phyloP scores from a whole-genome alignment of 2,329 filamentous ascomycete genomes.

The Stenocarpella maydis region DNA sequence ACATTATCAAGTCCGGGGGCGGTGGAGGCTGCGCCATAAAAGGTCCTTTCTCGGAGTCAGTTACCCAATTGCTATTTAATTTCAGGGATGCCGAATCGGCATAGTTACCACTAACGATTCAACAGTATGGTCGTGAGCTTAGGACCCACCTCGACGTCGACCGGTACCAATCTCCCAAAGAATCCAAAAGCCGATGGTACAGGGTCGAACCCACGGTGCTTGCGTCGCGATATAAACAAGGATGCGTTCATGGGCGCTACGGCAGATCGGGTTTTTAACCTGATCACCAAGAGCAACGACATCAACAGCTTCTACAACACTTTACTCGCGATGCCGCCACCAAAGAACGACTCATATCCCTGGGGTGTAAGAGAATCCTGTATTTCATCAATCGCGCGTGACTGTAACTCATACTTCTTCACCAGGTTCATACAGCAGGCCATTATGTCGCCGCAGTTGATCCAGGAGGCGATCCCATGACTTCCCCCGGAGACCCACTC shows the following conservation, averaged over 20 bases:
- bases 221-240: constrained; percentile 51
- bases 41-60: constrained; percentile 56
- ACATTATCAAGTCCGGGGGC: constrained; percentile 53
- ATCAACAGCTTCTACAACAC: constrained; percentile 52
- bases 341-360: constrained; percentile 46
- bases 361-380: constrained; percentile 45
- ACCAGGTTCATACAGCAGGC: constrained; percentile 47
- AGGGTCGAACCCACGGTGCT: constrained; percentile 52
- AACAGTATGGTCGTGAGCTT: constrained; percentile 12
- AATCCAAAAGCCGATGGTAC: constrained; percentile 47
- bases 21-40: constrained; percentile 63
- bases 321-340: constrained; percentile 48
- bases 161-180: constrained; percentile 37
- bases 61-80: constrained; percentile 7
- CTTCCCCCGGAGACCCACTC: constrained; percentile 49
- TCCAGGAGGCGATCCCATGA: constrained; percentile 47
- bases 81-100: neutral
- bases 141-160: constrained; percentile 7
- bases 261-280: constrained; percentile 44
- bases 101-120: neutral
- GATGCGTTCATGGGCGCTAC: constrained; percentile 48
- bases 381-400: neutral
- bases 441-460: constrained; percentile 49
- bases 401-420: neutral
- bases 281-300: constrained; percentile 47